Evolutionary conservation across 2,329 filamentous ascomycete genomes (phyloP).

Genomic region (Fonsecaea pedrosoi): DNA sequence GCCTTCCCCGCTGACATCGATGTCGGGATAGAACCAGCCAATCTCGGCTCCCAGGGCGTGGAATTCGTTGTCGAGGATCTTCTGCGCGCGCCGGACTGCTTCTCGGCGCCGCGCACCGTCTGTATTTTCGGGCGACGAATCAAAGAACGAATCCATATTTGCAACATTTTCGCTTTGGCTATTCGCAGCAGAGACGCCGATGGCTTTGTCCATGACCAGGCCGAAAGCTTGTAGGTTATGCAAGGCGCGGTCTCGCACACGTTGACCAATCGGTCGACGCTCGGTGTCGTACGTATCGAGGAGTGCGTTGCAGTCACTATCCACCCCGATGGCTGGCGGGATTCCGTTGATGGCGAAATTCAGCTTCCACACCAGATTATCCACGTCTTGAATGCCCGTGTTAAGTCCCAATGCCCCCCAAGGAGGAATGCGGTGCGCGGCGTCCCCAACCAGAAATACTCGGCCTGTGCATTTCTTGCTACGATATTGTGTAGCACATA

Average conservation of each 20-base stretch:
- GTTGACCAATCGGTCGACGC: conserved; percentile 43
- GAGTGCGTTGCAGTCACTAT: conserved; percentile 33
- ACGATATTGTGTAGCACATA: conserved; percentile 42
- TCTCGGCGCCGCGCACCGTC: conserved; percentile 35
- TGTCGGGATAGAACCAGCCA: conserved; percentile 47
- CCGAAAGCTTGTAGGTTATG: conserved; percentile 44
- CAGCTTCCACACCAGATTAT: conserved; percentile 38
- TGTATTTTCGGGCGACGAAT: conserved; percentile 30
- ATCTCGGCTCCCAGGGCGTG: conserved; percentile 45
- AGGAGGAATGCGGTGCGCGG: conserved; percentile 46
- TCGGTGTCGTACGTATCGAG: conserved; percentile 46
- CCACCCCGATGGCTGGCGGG: conserved; percentile 19
- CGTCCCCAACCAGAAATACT: conserved; percentile 47
- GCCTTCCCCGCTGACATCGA: conserved; percentile 39
- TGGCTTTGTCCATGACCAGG: conserved; percentile 44
- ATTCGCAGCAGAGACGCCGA: conserved; percentile 43
- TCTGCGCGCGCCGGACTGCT: conserved; percentile 41
- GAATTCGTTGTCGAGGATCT: conserved; percentile 45
- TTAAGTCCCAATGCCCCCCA: conserved; percentile 45
- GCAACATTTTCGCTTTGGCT: conserved; percentile 38
- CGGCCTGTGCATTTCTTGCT: conserved; percentile 33
- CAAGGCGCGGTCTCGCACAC: conserved; percentile 41
- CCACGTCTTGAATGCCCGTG: conserved; percentile 35
- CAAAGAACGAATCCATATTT: conserved; percentile 41
- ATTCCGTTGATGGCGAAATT: conserved; percentile 34